These are phyloP conservation scores for Phlebiopsis flavidoalba DNA, from an alignment of 768 basidiomycete species.

Conservation along the genomic window DNA sequence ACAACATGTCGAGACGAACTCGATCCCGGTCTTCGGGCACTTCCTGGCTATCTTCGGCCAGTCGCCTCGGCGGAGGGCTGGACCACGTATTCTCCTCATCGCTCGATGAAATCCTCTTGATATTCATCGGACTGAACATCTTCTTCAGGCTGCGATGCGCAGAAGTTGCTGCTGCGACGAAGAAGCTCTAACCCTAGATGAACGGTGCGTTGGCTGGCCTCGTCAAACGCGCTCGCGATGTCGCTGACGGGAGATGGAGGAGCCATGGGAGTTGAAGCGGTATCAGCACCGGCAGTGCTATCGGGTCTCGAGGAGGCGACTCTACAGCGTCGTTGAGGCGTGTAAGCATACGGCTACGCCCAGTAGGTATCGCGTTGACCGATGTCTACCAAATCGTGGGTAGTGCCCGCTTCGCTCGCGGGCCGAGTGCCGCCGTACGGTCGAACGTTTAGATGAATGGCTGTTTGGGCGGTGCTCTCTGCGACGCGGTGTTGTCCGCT, in stretches of 20 bases:
- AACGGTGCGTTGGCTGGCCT: slow-evolving; percentile 7
- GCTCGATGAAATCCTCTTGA: not conserved
- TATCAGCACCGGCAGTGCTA: no score
- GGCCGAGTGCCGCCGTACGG: no score
- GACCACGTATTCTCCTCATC: not conserved
- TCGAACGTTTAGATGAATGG: no score
- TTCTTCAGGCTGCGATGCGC: not conserved
- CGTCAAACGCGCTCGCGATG: slow-evolving; percentile 1
- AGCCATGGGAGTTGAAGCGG: no score
- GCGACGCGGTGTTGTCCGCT: not conserved
- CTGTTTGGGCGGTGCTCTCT: no score
- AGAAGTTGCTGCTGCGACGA: not conserved
- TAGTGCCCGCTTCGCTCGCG: not conserved
- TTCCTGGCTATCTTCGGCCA: not conserved
- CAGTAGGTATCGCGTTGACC: not conserved
- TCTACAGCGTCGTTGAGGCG: no score
- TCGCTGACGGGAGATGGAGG: not conserved
- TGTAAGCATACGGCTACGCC: not conserved
- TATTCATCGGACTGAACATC: not conserved
- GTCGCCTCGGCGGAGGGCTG: not conserved
- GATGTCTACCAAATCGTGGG: not conserved
- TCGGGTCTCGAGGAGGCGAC: no score
- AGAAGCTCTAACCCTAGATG: slow-evolving; percentile 8
- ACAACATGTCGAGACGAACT: not conserved
- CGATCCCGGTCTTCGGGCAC: not conserved